Percentiles rank a stretch among this genome's conserved stretches.
These are phyloP conservation scores for Beauveria pseudobassiana DNA, from an alignment of 2,329 filamentous ascomycete species.

Conservation along the genomic window DNA sequence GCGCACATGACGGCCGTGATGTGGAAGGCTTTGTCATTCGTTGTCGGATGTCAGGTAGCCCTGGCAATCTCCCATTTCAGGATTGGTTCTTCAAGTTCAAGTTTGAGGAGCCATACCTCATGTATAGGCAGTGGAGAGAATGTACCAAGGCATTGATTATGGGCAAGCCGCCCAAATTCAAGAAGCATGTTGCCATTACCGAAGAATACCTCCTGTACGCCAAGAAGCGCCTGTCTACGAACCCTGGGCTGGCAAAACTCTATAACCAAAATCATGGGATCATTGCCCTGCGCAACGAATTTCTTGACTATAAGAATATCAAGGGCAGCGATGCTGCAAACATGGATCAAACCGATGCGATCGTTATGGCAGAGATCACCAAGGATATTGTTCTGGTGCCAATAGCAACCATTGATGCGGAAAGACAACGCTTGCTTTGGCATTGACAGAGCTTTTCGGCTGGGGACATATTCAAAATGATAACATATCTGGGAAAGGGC, in stretches of 20 bases:
- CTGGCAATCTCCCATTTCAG: constrained; percentile 48
- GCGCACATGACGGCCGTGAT: constrained; percentile 82
- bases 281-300: constrained; percentile 82
- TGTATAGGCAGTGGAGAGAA: constrained; percentile 98
- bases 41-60: constrained; percentile 61
- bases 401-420: constrained; percentile 89
- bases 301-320: constrained; percentile 73
- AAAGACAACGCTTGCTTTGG: constrained; percentile 87
- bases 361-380: constrained; percentile 46
- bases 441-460: constrained; percentile 71
- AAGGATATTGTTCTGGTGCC: constrained; percentile 76
- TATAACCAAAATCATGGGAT: constrained; percentile 93
- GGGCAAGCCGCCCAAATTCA: constrained; percentile 65
- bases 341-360: constrained; percentile 48
- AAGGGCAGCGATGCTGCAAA: constrained; percentile 85
- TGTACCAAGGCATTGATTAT: constrained; percentile 85
- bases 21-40: constrained; percentile 96
- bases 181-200: constrained; percentile 84
- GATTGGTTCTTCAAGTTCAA: constrained; percentile 99
- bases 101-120: constrained; percentile 96
- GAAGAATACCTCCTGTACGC: constrained; percentile 85
- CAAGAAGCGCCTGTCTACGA: constrained; percentile 59
- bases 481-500: constrained; percentile 75
- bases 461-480: constrained; percentile 97
- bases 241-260: constrained; percentile 58